Percentiles rank a stretch among this genome's conserved stretches.
Conservation (phyloP, 2,329 filamentous ascomycete genomes). For the Sclerotinia sclerotiorum region DNA sequence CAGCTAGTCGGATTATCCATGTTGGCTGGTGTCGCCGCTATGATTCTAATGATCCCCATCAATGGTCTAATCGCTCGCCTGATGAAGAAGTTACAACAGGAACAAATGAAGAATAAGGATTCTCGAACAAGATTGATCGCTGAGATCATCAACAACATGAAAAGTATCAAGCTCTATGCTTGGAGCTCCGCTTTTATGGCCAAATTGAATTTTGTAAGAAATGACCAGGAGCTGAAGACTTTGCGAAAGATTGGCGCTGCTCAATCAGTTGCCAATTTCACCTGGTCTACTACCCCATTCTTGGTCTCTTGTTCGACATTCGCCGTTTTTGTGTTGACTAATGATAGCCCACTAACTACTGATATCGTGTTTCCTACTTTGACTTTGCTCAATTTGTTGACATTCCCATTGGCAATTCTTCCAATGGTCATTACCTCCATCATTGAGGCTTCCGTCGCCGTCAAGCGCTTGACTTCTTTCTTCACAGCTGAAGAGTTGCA, state of each 20-base stretch:
- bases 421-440: slow-evolving; percentile 98
- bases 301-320: slow-evolving; percentile 97
- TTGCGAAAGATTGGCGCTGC: slow-evolving; percentile 93
- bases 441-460: slow-evolving; percentile 92
- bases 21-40: slow-evolving; percentile 90
- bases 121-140: slow-evolving; percentile 89
- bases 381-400: slow-evolving; percentile 92
- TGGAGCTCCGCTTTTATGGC: slow-evolving; percentile 98
- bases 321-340: slow-evolving; percentile 85
- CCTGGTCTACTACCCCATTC: slow-evolving; percentile 96
- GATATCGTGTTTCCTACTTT: slow-evolving; percentile 93
- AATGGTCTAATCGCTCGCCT: slow-evolving; percentile 89
- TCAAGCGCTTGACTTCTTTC: slow-evolving; percentile 79
- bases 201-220: slow-evolving; percentile 92
- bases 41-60: slow-evolving; percentile 96
- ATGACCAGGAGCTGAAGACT: slow-evolving; percentile 93
- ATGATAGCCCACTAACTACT: slow-evolving; percentile 77
- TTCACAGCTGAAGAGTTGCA: slow-evolving; percentile 89
- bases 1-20: slow-evolving; percentile 93
- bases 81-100: slow-evolving; percentile 93
- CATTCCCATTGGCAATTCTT: slow-evolving; percentile 88
- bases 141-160: slow-evolving; percentile 99
- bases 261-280: slow-evolving; percentile 93
- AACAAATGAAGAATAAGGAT: slow-evolving; percentile 99
- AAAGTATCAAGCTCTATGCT: slow-evolving; percentile 97